Conservation (phyloP, 129 eudicot genomes). For the Pseudognaphalium luteoalbum region DNA sequence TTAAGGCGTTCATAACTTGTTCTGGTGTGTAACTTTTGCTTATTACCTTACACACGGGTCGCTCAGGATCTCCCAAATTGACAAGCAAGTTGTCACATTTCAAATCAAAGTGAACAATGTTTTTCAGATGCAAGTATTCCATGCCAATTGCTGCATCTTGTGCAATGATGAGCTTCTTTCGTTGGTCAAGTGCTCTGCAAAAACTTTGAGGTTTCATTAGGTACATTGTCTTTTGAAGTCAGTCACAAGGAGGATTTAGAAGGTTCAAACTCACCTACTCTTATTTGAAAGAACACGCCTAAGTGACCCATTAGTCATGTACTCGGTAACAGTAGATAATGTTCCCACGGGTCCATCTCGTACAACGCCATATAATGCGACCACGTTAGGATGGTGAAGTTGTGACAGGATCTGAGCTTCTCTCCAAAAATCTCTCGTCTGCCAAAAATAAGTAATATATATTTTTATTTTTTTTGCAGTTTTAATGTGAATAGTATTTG, state of each 20-base stretch:
- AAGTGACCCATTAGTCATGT: slow-evolving; percentile 67
- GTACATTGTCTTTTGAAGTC: background rate
- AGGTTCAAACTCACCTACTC: slow-evolving; percentile 38
- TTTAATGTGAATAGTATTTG: background rate
- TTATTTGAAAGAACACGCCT: slow-evolving; percentile 54
- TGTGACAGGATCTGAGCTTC: slow-evolving; percentile 75
- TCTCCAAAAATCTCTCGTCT: slow-evolving; percentile 81
- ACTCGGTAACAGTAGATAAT: slow-evolving; percentile 71
- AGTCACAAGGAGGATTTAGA: slow-evolving; percentile 7
- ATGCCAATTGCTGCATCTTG: slow-evolving; percentile 82
- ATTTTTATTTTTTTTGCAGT: background rate
- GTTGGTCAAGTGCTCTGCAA: slow-evolving; percentile 54
- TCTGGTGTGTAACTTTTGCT: slow-evolving; percentile 1
- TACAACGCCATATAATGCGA: slow-evolving; percentile 78
- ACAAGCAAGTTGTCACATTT: slow-evolving; percentile 82
- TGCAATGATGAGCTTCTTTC: slow-evolving; percentile 64
- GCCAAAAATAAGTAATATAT: background rate
- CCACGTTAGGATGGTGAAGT: slow-evolving; percentile 83
- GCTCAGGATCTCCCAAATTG: slow-evolving; percentile 77
- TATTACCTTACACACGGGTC: slow-evolving; percentile 72
- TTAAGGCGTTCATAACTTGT: too few species aligned
- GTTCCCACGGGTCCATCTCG: slow-evolving; percentile 70
- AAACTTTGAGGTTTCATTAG: slow-evolving; percentile 7
- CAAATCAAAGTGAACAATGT: slow-evolving; percentile 77
- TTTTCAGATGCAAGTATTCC: slow-evolving; percentile 77